A percentile compares a stretch with the other conserved stretches of the same genome.
These are phyloP conservation scores for Coprinellus aureogranulatus DNA, from an alignment of 768 basidiomycete genomes.

Conservation along the genomic window DNA sequence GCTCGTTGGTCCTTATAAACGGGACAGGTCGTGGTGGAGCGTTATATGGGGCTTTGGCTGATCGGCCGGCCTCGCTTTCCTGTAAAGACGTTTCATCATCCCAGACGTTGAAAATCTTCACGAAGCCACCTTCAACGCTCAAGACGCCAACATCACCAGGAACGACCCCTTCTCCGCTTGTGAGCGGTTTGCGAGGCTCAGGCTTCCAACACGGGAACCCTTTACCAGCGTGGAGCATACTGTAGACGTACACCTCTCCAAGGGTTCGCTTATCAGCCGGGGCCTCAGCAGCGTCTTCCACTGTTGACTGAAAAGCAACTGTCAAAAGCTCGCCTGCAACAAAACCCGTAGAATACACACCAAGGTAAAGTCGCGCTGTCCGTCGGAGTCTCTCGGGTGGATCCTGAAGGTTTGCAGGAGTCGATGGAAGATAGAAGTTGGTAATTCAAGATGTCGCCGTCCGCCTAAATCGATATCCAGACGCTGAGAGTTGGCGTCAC, in stretches of 20 bases:
- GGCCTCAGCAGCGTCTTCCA: too few relatives aligned
- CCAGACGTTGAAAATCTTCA: neutral
- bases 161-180: neutral
- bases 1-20: neutral
- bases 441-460: too few relatives aligned
- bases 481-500: too few relatives aligned
- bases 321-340: too few relatives aligned
- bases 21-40: neutral
- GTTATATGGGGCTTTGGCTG: neutral
- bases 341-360: too few relatives aligned
- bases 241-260: neutral
- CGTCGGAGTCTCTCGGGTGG: too few relatives aligned
- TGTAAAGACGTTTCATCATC: neutral
- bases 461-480: too few relatives aligned
- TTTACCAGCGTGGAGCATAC: neutral
- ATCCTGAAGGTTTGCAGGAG: too few relatives aligned
- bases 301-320: too few relatives aligned
- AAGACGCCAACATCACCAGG: neutral
- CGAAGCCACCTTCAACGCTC: neutral
- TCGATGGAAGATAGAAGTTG: too few relatives aligned
- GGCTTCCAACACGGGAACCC: neutral
- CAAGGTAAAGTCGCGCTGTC: too few relatives aligned
- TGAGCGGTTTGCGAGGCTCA: neutral
- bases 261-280: too few relatives aligned
- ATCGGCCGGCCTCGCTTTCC: neutral